These are phyloP conservation scores for Helicocarpus griseus DNA, from an alignment of 2,329 filamentous ascomycete genomes.

Conservation along the genomic window DNA sequence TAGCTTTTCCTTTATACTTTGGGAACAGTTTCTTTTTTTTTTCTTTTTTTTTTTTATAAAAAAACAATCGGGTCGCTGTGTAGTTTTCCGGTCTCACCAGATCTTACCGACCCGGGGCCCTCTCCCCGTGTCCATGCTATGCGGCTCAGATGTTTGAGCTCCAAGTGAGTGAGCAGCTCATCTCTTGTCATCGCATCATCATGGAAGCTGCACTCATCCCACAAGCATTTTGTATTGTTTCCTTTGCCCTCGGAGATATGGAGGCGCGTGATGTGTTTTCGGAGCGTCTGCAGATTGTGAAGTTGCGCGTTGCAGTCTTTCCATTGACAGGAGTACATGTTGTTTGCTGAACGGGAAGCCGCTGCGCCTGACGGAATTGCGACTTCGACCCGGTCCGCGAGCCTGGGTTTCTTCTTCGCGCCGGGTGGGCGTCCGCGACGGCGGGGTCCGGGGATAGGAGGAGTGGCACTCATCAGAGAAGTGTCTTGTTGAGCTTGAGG, in stretches of 20 bases:
- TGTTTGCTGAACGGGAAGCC: slow-evolving; percentile 16
- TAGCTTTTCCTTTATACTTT: not conserved
- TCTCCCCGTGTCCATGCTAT: slow-evolving; percentile 52
- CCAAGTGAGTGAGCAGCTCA: slow-evolving; percentile 43
- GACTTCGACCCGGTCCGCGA: slow-evolving; percentile 12
- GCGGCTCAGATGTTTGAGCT: slow-evolving; percentile 41
- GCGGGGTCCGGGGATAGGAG: slow-evolving; percentile 5
- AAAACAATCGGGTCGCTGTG: slow-evolving; percentile 11
- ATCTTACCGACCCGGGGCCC: slow-evolving; percentile 43
- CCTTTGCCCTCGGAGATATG: slow-evolving; percentile 32
- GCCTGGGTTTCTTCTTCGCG: slow-evolving; percentile 19
- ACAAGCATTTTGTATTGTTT: slow-evolving; percentile 18
- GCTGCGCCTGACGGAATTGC: slow-evolving; percentile 12
- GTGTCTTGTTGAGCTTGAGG: not conserved
- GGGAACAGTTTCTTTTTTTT: not conserved
- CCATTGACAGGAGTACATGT: slow-evolving; percentile 51
- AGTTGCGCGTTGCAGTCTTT: slow-evolving; percentile 46
- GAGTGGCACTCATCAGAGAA: not conserved
- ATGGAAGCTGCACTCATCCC: slow-evolving; percentile 20
- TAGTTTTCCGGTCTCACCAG: slow-evolving; percentile 38
- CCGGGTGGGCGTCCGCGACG: slow-evolving; percentile 22
- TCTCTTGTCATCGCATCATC: slow-evolving; percentile 16
- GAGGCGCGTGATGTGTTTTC: slow-evolving; percentile 49
- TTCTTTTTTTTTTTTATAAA: slow-evolving; percentile 7
- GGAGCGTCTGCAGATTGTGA: slow-evolving; percentile 52